These are phyloP conservation scores for Trichoderma virens DNA, from an alignment of 495 filamentous ascomycete genomes.

Conservation along the genomic window DNA sequence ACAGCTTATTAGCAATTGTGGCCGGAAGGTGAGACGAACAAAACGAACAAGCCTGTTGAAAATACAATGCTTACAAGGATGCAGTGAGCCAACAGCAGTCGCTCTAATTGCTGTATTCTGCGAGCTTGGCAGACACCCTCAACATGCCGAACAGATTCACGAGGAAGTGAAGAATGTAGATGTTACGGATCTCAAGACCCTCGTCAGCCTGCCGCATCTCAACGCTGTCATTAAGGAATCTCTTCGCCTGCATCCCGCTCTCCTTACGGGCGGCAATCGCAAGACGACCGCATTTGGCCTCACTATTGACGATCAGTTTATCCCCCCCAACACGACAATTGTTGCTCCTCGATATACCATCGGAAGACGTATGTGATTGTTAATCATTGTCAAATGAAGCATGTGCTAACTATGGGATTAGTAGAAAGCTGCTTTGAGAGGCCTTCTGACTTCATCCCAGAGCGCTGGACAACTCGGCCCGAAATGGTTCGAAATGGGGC, in stretches of 20 bases:
- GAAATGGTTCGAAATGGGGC: conserved; percentile 36
- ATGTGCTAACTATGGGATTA: conserved; percentile 17
- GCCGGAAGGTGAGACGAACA: conserved; percentile 9
- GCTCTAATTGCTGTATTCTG: not conserved
- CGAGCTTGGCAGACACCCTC: not conserved
- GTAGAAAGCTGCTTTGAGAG: conserved; percentile 30
- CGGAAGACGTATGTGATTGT: not conserved
- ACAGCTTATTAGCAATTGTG: conserved; percentile 9
- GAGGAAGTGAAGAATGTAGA: not conserved
- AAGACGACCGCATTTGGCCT: conserved; percentile 40
- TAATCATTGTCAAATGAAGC: conserved; percentile 27
- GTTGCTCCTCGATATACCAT: conserved; percentile 39
- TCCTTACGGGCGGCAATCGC: conserved; percentile 37
- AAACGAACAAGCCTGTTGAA: conserved; percentile 2
- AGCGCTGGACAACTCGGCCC: conserved; percentile 39
- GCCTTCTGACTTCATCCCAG: conserved; percentile 41
- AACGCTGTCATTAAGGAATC: conserved; percentile 49
- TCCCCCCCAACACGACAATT: conserved; percentile 37
- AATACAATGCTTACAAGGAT: not conserved
- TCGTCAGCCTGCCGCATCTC: conserved; percentile 22
- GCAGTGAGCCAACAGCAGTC: not conserved
- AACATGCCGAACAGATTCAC: not conserved
- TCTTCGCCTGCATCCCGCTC: conserved; percentile 45
- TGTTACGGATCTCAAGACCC: not conserved
- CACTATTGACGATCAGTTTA: conserved; percentile 32